Conservation (phyloP, 2,329 filamentous ascomycete species). For the Claviceps citrina region DNA sequence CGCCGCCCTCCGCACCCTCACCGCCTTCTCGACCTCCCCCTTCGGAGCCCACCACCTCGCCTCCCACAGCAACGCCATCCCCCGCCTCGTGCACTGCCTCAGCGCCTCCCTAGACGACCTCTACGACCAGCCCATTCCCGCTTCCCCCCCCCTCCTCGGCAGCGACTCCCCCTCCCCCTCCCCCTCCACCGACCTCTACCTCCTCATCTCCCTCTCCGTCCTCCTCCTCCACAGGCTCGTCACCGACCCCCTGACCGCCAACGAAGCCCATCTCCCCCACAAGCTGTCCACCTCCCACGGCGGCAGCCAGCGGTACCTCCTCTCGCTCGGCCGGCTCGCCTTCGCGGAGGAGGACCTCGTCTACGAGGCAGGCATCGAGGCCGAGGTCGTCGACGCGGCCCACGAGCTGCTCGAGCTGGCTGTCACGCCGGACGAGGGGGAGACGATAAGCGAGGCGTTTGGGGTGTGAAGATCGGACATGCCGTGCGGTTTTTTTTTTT, state of each 20-base stretch:
- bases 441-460: conserved; percentile 28
- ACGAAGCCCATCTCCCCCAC: conserved; percentile 44
- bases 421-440: conserved; percentile 57
- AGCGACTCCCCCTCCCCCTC: conserved; percentile 4
- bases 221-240: conserved; percentile 37
- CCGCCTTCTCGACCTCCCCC: conserved; percentile 44
- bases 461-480: conserved; percentile 13
- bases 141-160: conserved; percentile 17
- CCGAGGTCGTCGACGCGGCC: conserved; percentile 66
- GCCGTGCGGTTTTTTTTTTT: too few species aligned
- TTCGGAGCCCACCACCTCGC: conserved; percentile 53
- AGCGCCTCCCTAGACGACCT: conserved; percentile 55
- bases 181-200: conserved; percentile 19
- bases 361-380: conserved; percentile 60
- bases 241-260: conserved; percentile 30
- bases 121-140: conserved; percentile 38
- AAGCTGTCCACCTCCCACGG: conserved; percentile 58
- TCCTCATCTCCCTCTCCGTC: conserved; percentile 33
- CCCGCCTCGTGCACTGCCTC: conserved; percentile 54
- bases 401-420: conserved; percentile 67
- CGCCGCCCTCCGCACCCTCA: conserved; percentile 36
- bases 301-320: conserved; percentile 65
- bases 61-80: conserved; percentile 52
- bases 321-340: conserved; percentile 67
- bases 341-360: conserved; percentile 68